A percentile compares a stretch with the other conserved stretches of the same genome.
phyloP scores from a whole-genome alignment of 805 yeast species.

The Maudiozyma bulderi region DNA sequence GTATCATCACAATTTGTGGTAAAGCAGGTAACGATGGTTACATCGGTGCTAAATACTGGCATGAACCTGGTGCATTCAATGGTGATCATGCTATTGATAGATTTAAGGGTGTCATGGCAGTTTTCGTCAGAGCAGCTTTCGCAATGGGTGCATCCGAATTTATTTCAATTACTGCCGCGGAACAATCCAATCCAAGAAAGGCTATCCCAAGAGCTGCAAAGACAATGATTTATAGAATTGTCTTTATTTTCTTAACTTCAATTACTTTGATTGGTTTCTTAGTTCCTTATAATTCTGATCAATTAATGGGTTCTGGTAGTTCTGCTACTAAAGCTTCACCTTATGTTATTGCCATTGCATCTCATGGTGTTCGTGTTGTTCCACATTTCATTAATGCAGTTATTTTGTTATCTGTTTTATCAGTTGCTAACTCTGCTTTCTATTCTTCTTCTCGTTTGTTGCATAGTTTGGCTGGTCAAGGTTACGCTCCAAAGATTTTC shows the following conservation, averaged over 20 bases:
- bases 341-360: slow-evolving; percentile 58
- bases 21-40: slow-evolving; percentile 48
- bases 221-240: slow-evolving; percentile 60
- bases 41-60: slow-evolving; percentile 51
- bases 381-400: slow-evolving; percentile 59
- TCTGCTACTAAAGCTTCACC: slow-evolving; percentile 58
- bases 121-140: slow-evolving; percentile 59
- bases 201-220: slow-evolving; percentile 59
- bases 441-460: slow-evolving; percentile 40
- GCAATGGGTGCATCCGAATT: slow-evolving; percentile 60
- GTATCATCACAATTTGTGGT: slow-evolving; percentile 45
- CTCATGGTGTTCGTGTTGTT: slow-evolving; percentile 45
- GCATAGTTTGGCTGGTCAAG: slow-evolving; percentile 47
- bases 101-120: slow-evolving; percentile 57
- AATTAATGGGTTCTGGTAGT: slow-evolving; percentile 39
- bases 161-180: slow-evolving; percentile 63
- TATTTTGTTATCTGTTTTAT: slow-evolving; percentile 50
- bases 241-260: slow-evolving; percentile 47
- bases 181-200: slow-evolving; percentile 51
- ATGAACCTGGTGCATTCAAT: slow-evolving; percentile 54
- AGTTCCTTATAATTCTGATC: slow-evolving; percentile 48
- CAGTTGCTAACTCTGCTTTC: slow-evolving; percentile 52
- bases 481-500: slow-evolving; percentile 47
- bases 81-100: slow-evolving; percentile 30
- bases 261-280: slow-evolving; percentile 46